These are phyloP conservation scores for Bipolaris sorokiniana DNA, from an alignment of 2,329 filamentous ascomycete species.

Conservation along the genomic window DNA sequence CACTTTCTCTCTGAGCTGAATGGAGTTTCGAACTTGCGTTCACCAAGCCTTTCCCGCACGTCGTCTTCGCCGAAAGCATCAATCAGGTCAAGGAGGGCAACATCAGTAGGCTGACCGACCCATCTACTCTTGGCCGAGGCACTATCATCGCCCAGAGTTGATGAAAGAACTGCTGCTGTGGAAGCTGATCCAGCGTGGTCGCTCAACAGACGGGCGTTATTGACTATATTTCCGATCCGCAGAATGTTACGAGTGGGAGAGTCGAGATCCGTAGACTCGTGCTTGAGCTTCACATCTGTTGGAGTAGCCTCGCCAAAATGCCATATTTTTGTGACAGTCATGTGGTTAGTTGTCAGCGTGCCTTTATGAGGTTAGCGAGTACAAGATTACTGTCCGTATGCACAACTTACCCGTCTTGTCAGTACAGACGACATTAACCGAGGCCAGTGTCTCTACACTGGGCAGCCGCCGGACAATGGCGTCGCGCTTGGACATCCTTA, in stretches of 20 bases:
- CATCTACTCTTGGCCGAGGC: conserved; percentile 81
- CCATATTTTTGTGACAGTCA: conserved; percentile 98
- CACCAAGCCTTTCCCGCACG: conserved; percentile 83
- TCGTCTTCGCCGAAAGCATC: conserved; percentile 93
- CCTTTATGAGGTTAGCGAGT: conserved; percentile 54
- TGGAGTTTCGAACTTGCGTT: conserved; percentile 81
- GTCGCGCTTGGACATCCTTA: conserved; percentile 93
- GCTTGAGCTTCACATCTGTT: conserved; percentile 63
- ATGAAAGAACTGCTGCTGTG: conserved; percentile 82
- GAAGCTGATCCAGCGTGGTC: conserved; percentile 72
- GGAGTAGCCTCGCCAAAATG: conserved; percentile 74
- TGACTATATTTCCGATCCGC: conserved; percentile 93
- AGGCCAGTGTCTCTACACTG: conserved; percentile 95
- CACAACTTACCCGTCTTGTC: conserved; percentile 79
- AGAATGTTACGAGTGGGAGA: conserved; percentile 80
- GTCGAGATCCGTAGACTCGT: conserved; percentile 64
- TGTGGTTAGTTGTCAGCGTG: conserved; percentile 95
- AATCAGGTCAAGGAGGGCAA: conserved; percentile 92
- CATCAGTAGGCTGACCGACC: conserved; percentile 96
- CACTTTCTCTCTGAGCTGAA: conserved; percentile 98
- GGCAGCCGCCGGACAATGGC: conserved; percentile 95
- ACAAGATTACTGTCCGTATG: background rate
- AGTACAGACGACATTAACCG: conserved; percentile 99
- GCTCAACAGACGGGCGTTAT: conserved; percentile 83
- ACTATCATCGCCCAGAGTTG: conserved; percentile 70